These are phyloP conservation scores for Zygosaccharomyces bisporus DNA, from an alignment of 805 yeast genomes.

Conservation along the genomic window DNA sequence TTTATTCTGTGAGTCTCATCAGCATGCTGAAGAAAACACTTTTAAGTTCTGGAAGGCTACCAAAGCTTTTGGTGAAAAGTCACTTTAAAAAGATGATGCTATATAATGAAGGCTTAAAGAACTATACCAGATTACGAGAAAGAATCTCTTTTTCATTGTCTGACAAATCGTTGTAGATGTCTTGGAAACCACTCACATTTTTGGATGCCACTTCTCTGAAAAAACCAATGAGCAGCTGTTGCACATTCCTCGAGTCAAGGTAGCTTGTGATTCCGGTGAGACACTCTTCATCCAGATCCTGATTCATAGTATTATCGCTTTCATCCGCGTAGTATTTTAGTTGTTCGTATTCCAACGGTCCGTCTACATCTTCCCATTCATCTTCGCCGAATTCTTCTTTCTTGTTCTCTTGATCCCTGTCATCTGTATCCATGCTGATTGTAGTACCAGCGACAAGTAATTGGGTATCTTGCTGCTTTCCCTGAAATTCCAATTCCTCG, in stretches of 20 bases:
- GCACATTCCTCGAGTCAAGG: slow-evolving; percentile 20
- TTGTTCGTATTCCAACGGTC: slow-evolving; percentile 62
- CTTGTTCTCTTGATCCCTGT: slow-evolving; percentile 10
- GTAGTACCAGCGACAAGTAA: slow-evolving; percentile 29
- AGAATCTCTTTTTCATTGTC: slow-evolving; percentile 54
- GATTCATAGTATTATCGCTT: neutral
- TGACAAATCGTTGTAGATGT: slow-evolving; percentile 44
- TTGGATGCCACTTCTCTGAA: slow-evolving; percentile 54
- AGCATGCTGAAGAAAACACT: neutral
- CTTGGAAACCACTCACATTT: slow-evolving; percentile 49
- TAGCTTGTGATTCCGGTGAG: slow-evolving; percentile 18
- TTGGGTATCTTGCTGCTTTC: slow-evolving; percentile 42
- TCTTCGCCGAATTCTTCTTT: slow-evolving; percentile 39
- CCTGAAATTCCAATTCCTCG: slow-evolving; percentile 65
- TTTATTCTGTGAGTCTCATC: neutral
- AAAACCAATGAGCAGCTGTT: slow-evolving; percentile 45
- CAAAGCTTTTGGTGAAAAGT: neutral
- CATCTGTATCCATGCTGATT: no score
- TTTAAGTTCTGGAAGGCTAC: neutral
- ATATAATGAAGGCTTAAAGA: neutral
- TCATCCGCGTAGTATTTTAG: slow-evolving; percentile 51
- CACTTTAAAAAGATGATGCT: neutral
- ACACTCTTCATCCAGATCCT: slow-evolving; percentile 6
- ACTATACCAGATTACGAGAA: slow-evolving; percentile 42
- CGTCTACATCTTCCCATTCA: slow-evolving; percentile 78